Base-by-base conservation (phyloP, 2,329 filamentous ascomycete species). In the Sporothrix luriei region DNA sequence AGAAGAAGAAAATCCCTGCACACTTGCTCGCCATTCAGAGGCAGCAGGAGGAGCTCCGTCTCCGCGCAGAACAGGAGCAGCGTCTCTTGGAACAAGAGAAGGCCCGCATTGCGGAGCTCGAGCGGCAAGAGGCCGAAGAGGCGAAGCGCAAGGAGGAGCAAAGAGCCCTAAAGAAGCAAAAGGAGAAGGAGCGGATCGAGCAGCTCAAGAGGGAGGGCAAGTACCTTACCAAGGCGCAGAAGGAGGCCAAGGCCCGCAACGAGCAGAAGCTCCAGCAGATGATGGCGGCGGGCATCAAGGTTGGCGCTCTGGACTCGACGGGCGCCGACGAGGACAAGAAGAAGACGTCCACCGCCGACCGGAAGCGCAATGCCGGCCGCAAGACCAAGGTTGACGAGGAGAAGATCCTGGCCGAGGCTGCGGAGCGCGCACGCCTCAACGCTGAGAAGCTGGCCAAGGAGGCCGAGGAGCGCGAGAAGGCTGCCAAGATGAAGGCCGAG, bases 1-100 rank as follows among this genome's bases (percentile, higher is more conserved):
- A 87, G 80, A 97, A 97, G 84, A 98, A 97, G 88, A 99, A 98
- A 83, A 75, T 98, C 21, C 91, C 91, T 14, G 84, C 91, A 69
- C 89, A 90, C 69, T 84, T 96, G 59, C 85, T 87, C 64, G 83
- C 89, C 57, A 82, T 96, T 43, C 91, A 94, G 82, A 91, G 91
- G 81, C 91, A 94, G 79, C 92, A 95, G 78, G 92, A 95, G 77
- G 90, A 91, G 74, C 81, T 91, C n/a, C 85, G 85, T 70, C 84
- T 82, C 74, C 82, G 81, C 70, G 84, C 90, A 75, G 90, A 93
- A 76, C 90, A 91, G 75, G 82, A 84, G 21, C 88, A 84, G 66
- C 82, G 82, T 19, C 72, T 83, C 3, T 79, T 79, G 5, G 88
- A 86, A 7, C 90, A 92, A 75, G 88, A 91, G 74, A 88, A 86